Conservation (phyloP, 2,329 filamentous ascomycete genomes). For the Botrytis hyacinthi region DNA sequence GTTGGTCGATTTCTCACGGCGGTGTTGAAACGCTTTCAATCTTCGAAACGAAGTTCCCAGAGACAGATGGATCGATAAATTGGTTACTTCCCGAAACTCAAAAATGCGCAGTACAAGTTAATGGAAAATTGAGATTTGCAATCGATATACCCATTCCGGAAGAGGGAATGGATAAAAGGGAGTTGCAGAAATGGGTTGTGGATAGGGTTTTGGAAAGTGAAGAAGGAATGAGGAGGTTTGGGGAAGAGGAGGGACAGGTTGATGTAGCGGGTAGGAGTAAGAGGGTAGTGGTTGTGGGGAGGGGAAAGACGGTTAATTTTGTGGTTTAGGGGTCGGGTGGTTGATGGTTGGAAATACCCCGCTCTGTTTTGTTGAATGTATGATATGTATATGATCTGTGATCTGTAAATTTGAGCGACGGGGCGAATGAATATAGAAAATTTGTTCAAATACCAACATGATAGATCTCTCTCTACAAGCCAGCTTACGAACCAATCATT, state of each 20-base stretch:
- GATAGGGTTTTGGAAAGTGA: constrained; percentile 58
- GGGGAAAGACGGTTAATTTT: constrained; percentile 72
- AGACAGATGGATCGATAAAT: constrained; percentile 49
- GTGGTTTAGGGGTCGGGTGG: constrained; percentile 45
- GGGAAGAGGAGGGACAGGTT: constrained; percentile 42
- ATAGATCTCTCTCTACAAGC: neutral
- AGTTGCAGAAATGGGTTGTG: constrained; percentile 59
- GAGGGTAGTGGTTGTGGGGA: constrained; percentile 63
- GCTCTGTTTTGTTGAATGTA: neutral
- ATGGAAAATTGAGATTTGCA: constrained; percentile 72
- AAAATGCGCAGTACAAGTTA: constrained; percentile 69
- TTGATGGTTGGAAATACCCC: neutral
- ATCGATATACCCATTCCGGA: constrained; percentile 60
- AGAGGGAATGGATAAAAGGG: constrained; percentile 43
- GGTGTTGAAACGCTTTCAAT: constrained; percentile 36
- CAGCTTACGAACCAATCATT: neutral
- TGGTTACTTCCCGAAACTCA: constrained; percentile 51
- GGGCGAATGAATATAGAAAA: neutral
- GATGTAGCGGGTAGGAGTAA: constrained; percentile 57
- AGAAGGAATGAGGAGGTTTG: constrained; percentile 53
- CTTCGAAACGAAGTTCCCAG: constrained; percentile 57
- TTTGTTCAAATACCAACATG: neutral
- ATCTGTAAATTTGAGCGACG: neutral
- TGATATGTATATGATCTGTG: neutral
- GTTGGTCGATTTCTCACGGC: constrained; percentile 53